A percentile compares a stretch with the other conserved stretches of the same genome.
These are phyloP conservation scores for Zygoascus sp. DNA, from an alignment of 1,139 yeast species.

Conservation along the genomic window DNA sequence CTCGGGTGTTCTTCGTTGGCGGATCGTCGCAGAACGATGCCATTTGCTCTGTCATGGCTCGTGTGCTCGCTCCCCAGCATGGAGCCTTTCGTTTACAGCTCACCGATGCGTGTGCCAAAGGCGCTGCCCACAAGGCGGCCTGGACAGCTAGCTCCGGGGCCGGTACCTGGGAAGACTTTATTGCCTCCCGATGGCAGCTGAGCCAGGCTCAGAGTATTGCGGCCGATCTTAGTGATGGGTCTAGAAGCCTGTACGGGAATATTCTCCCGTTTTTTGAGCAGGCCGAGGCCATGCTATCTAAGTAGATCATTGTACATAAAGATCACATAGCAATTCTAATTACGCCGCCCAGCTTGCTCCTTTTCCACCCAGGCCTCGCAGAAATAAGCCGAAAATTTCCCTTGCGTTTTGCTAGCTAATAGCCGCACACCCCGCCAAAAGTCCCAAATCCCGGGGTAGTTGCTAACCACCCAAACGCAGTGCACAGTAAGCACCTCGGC, in stretches of 20 bases:
- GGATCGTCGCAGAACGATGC: slow-evolving; percentile 75
- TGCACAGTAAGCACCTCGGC: slow-evolving; percentile 1
- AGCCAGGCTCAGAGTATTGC: neutral
- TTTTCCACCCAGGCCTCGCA: too few relatives aligned
- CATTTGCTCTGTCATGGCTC: slow-evolving; percentile 63
- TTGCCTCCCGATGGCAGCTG: slow-evolving; percentile 10
- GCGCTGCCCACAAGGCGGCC: slow-evolving; percentile 87
- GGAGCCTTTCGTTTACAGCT: slow-evolving; percentile 73
- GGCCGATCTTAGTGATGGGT: neutral
- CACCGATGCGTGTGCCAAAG: slow-evolving; percentile 88
- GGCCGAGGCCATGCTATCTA: neutral
- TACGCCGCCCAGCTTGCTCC: too few relatives aligned
- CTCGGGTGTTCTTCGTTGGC: slow-evolving; percentile 75
- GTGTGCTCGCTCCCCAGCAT: slow-evolving; percentile 56
- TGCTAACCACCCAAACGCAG: neutral
- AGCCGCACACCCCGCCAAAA: neutral
- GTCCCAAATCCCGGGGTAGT: neutral
- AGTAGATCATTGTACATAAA: too few relatives aligned
- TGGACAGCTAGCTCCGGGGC: slow-evolving; percentile 42
- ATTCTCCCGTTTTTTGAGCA: slow-evolving; percentile 2
- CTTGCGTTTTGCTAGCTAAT: neutral
- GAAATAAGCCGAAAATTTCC: too few relatives aligned
- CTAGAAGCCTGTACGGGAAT: neutral
- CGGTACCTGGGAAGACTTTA: slow-evolving; percentile 23
- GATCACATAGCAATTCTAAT: too few relatives aligned